Evolutionary conservation across 768 basidiomycete species (phyloP).

Genomic region (Podaxis rugospora): DNA sequence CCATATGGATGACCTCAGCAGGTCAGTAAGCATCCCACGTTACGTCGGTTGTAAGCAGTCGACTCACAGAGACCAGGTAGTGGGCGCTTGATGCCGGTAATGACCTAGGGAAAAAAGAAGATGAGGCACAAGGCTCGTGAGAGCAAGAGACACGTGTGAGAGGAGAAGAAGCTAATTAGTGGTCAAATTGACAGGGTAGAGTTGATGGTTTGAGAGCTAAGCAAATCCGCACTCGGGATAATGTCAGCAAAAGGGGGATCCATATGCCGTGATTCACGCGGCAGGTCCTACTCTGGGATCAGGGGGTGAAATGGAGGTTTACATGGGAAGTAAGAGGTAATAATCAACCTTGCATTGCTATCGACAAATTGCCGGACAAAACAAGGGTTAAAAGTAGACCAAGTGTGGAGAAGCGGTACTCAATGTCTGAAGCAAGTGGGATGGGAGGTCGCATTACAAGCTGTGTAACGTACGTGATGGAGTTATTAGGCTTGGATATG

Average conservation of each 20-base stretch:
- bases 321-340: conserved; percentile 7
- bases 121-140: not conserved
- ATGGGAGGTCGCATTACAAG: conserved; percentile 8
- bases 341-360: conserved; percentile 1
- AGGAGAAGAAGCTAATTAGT: not conserved
- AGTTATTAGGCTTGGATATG: conserved; percentile 1
- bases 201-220: not conserved
- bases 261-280: not conserved
- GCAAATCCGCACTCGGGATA: conserved; percentile 2
- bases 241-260: not conserved
- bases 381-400: not conserved
- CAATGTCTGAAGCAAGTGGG: conserved; percentile 11
- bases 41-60: not conserved
- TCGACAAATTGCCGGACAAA: not conserved
- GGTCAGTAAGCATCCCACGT: conserved; percentile 4
- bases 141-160: not conserved
- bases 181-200: not conserved
- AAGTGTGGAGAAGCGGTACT: not conserved
- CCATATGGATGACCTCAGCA: not conserved
- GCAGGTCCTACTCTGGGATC: not conserved
- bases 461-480: conserved; percentile 7
- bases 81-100: not conserved
- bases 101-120: not conserved
- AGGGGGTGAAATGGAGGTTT: not conserved
- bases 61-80: not conserved